Base-by-base conservation (phyloP, 306 rosid genomes). In the Fragaria vesca region DNA sequence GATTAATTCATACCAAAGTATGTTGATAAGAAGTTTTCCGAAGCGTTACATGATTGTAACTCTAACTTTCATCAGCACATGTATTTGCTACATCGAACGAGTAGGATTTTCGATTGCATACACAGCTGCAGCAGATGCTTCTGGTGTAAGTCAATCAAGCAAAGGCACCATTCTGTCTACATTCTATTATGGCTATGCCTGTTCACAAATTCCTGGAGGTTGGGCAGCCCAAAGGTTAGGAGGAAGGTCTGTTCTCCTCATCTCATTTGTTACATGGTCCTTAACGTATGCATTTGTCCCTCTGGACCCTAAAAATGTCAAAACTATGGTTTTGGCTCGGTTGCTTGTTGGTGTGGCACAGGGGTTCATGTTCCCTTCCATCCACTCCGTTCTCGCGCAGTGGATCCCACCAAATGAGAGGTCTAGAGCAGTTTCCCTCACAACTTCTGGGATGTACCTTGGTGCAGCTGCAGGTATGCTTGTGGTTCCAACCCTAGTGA, bases 371-470 rank as follows among this genome's bases (percentile, higher is more conserved):
- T 70, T 78, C 76, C 81, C 81, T 6, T 40, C 81, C 9, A 42
- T 77, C 47, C 69, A 77, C 75, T 24, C 69, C 1, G 48, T 69
- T 46, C 43, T 77, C 21, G 69, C 69, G 7, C 81, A 57, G 13
- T 45, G 71, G 69, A 58, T 45, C 13, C 70, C 69, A 32, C 46
- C 15, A 6, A 18, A 75, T 10, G 71, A 75, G 60, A 75, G 21
- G 34, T 78, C 81, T 20, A 78, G 70, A 28, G n/a, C 75, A 3
- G 81, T 45, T 32, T 69, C 76, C 20, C 38, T 78, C 15, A 57
- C 81, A 5, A 78, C 69, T 43, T 77, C 75, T 18, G 81, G 75
- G 1, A 77, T 77, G 69, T 69, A 77, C 67, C 81, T 78, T 4
- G 76, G 76, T 43, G 76, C 76, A 7, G 81, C 81, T 70, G 36